phyloP scores from a whole-genome alignment of 2,329 filamentous ascomycete genomes.

The Colletotrichum trifolii region DNA sequence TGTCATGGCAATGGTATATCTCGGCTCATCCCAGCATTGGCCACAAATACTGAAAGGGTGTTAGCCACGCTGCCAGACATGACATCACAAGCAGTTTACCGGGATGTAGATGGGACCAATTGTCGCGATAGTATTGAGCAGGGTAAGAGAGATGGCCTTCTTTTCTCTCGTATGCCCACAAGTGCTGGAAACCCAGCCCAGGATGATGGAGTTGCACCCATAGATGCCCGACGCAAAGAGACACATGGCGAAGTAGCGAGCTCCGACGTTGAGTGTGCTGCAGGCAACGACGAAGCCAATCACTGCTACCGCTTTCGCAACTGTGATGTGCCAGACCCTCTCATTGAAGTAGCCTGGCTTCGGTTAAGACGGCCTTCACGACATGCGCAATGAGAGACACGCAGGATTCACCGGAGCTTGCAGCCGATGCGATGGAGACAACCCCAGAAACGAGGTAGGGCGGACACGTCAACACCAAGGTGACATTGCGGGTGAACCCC shows the following conservation, averaged over 20 bases:
- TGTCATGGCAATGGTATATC: constrained; percentile 37
- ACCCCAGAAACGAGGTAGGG: constrained; percentile 58
- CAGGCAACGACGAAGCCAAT: constrained; percentile 51
- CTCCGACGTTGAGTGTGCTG: constrained; percentile 43
- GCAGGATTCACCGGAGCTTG: constrained; percentile 49
- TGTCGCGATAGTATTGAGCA: constrained; percentile 36
- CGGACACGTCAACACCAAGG: constrained; percentile 57
- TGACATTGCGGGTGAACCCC: constrained; percentile 49
- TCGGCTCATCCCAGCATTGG: constrained; percentile 10
- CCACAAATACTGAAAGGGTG: constrained; percentile 19
- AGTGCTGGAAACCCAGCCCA: constrained; percentile 54
- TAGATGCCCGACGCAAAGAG: constrained; percentile 49
- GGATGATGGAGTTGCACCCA: constrained; percentile 54
- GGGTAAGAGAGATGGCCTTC: constrained; percentile 52
- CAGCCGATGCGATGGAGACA: constrained; percentile 52
- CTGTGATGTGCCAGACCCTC: constrained; percentile 51
- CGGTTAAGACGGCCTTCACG: constrained; percentile 33
- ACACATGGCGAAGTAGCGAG: constrained; percentile 48
- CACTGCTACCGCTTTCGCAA: constrained; percentile 50
- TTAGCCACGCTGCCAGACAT: neutral
- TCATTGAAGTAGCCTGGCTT: constrained; percentile 55
- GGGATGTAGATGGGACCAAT: constrained; percentile 35
- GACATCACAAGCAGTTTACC: neutral
- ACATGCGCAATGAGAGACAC: too few relatives aligned
- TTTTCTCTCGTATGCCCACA: constrained; percentile 56